Percentiles rank a stretch among this genome's conserved stretches.
Evolutionary conservation across 2,329 filamentous ascomycete species (phyloP).

Genomic region (Exophiala xenobiotica): DNA sequence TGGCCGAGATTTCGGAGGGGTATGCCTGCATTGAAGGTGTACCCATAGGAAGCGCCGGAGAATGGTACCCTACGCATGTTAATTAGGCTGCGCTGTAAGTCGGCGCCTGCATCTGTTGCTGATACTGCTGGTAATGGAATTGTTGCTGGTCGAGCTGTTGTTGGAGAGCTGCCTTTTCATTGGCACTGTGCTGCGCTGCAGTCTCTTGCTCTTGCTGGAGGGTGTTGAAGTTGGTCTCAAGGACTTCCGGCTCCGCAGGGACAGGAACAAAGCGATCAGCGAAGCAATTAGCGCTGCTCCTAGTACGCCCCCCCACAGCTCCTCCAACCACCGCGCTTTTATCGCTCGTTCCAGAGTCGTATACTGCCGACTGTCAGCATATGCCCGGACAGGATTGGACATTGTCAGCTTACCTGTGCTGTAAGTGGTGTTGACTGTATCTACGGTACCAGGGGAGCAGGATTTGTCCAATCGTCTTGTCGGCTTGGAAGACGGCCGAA

Average conservation of each 20-base stretch:
- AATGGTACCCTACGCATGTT: not conserved
- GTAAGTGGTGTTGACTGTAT: constrained; percentile 18
- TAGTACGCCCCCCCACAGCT: constrained; percentile 9
- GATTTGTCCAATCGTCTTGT: constrained; percentile 14
- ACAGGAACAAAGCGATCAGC: constrained; percentile 3
- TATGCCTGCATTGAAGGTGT: not conserved
- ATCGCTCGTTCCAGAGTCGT: not conserved
- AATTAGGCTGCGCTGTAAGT: not conserved
- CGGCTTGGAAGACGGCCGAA: constrained; percentile 7
- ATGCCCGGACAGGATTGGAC: not conserved
- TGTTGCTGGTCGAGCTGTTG: constrained; percentile 13
- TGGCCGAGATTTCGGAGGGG: constrained; percentile 1
- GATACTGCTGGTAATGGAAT: constrained; percentile 8
- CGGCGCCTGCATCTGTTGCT: constrained; percentile 7
- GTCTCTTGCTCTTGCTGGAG: constrained; percentile 6
- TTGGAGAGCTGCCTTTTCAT: constrained; percentile 15
- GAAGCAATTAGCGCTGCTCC: constrained; percentile 10
- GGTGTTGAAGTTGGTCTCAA: not conserved
- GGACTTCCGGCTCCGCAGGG: constrained; percentile 5
- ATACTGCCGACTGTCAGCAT: not conserved
- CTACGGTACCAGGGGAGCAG: constrained; percentile 11
- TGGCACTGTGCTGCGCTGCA: constrained; percentile 6
- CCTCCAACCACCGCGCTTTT: constrained; percentile 6
- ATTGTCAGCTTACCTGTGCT: constrained; percentile 7
- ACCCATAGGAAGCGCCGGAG: constrained; percentile 2